phyloP scores from a whole-genome alignment of 176 grass and related monocot species.

The Ensete glaucum region DNA sequence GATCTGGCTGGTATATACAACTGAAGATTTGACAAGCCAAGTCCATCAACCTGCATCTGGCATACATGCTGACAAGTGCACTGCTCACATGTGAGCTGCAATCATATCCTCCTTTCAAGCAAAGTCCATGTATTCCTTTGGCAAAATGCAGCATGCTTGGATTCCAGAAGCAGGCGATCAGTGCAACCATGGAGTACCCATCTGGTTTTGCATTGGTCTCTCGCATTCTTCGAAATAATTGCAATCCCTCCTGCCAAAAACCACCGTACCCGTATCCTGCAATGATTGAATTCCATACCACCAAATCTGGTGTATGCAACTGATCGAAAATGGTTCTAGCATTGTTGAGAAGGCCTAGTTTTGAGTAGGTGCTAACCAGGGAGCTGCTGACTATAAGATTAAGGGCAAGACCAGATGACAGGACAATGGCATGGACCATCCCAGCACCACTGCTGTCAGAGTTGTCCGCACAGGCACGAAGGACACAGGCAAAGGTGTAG shows the following conservation, averaged over 20 bases:
- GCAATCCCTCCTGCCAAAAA: constrained; percentile 41
- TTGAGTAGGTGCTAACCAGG: constrained; percentile 34
- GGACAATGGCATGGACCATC: constrained; percentile 15
- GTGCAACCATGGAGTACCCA: constrained; percentile 49
- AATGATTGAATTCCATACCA: constrained; percentile 58
- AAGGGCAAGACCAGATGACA: constrained; percentile 14
- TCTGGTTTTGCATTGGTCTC: constrained; percentile 27
- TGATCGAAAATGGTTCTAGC: constrained; percentile 34
- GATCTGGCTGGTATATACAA: constrained; percentile 27
- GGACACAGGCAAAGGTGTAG: constrained; percentile 53
- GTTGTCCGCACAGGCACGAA: constrained; percentile 50
- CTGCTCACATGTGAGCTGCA: constrained; percentile 46
- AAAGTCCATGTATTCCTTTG: constrained; percentile 37
- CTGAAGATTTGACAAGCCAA: constrained; percentile 31
- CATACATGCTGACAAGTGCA: constrained; percentile 50
- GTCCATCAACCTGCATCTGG: constrained; percentile 31
- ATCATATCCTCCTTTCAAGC: constrained; percentile 47
- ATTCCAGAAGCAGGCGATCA: constrained; percentile 44
- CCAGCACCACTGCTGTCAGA: constrained; percentile 14
- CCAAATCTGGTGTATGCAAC: constrained; percentile 32
- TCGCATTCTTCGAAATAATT: constrained; percentile 33
- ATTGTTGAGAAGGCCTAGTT: constrained; percentile 26
- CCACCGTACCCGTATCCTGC: constrained; percentile 40
- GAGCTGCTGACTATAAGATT: constrained; percentile 32
- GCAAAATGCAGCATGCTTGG: constrained; percentile 23